Evolutionary conservation across 306 rosid genomes (phyloP).

Genomic region (Pueraria montana): DNA sequence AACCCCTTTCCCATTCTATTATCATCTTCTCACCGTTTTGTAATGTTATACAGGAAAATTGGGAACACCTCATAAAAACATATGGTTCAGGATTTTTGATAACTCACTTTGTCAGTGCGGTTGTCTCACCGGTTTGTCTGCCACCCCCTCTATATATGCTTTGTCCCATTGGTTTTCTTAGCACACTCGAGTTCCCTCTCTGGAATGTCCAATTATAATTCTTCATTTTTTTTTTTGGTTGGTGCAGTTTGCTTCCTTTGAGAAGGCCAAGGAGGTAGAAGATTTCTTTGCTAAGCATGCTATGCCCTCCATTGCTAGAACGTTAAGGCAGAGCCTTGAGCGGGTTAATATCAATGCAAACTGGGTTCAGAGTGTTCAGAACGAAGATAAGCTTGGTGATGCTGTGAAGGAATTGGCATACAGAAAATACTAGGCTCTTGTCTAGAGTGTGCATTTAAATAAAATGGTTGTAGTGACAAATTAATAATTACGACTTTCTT

Average conservation of each 20-base stretch:
- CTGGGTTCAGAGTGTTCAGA: conserved; percentile 74
- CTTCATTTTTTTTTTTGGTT: conserved; percentile 1
- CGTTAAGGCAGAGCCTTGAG: conserved; percentile 93
- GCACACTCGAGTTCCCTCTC: background rate
- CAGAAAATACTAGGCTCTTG: conserved; percentile 51
- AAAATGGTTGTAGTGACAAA: no score
- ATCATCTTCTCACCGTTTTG: conserved; percentile 30
- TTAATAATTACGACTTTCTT: background rate
- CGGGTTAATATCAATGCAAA: conserved; percentile 73
- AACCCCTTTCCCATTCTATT: no score
- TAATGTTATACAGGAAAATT: conserved; percentile 65
- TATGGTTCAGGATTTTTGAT: conserved; percentile 86
- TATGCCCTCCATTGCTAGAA: conserved; percentile 71
- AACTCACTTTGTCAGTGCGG: conserved; percentile 71
- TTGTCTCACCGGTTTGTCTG: conserved; percentile 86
- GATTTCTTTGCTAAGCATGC: conserved; percentile 73
- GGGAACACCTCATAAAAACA: conserved; percentile 70
- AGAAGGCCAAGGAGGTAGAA: conserved; percentile 84
- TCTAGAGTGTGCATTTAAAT: background rate
- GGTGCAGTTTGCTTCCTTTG: conserved; percentile 85
- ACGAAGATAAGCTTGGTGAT: conserved; percentile 61
- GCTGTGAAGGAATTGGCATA: conserved; percentile 66
- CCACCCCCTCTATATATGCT: conserved; percentile 24
- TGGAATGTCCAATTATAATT: background rate
- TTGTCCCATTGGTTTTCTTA: conserved; percentile 20